Conservation (phyloP, 306 rosid species). For the Acacia acuminata region DNA sequence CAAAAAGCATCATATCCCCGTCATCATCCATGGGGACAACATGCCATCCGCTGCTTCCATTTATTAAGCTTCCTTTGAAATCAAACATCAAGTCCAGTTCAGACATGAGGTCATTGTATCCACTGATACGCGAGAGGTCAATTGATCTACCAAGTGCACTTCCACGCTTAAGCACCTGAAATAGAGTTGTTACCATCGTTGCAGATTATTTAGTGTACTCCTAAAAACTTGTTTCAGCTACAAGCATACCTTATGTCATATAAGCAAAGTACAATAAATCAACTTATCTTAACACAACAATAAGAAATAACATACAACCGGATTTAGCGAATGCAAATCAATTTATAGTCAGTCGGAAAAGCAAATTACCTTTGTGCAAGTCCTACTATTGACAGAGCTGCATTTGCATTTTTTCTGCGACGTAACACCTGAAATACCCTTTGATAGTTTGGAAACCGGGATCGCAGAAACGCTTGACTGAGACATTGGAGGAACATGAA, state of each 20-base stretch:
- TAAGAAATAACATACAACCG: constrained; percentile 8
- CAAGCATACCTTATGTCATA: neutral
- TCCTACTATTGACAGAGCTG: constrained; percentile 41
- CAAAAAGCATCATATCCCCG: constrained; percentile 46
- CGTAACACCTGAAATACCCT: constrained; percentile 29
- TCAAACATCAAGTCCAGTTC: constrained; percentile 67
- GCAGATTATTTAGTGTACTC: constrained; percentile 16
- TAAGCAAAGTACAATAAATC: constrained; percentile 7
- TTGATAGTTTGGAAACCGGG: constrained; percentile 37
- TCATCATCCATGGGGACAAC: constrained; percentile 54
- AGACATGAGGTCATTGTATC: constrained; percentile 50
- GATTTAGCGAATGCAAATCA: constrained; percentile 14
- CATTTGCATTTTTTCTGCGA: constrained; percentile 48
- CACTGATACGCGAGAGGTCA: constrained; percentile 48
- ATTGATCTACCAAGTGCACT: constrained; percentile 64
- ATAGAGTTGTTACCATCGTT: constrained; percentile 21
- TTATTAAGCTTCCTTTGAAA: constrained; percentile 55
- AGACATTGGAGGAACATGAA: constrained; percentile 49
- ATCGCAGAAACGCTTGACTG: constrained; percentile 42
- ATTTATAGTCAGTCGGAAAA: constrained; percentile 15
- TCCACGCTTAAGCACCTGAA: constrained; percentile 69
- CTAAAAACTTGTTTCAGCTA: constrained; percentile 7
- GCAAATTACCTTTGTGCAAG: constrained; percentile 64
- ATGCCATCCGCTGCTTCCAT: constrained; percentile 63
- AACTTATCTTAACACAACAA: constrained; percentile 6